Conservation (phyloP, 208 protist genomes). For the Balamuthia mandrillaris region DNA sequence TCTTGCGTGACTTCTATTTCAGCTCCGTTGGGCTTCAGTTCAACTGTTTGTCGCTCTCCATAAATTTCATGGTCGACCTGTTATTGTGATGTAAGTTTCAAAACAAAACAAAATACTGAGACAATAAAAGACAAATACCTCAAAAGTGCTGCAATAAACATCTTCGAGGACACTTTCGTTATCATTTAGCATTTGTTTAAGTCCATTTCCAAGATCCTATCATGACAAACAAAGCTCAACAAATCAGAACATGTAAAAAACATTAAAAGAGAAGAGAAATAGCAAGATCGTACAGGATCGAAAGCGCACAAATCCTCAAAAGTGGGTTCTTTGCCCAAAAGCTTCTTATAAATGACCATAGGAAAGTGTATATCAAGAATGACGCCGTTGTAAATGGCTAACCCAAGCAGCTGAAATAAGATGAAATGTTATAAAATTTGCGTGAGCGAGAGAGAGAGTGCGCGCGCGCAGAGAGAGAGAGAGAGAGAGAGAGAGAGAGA, state of each 20-base stretch:
- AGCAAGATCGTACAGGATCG: constrained; percentile 29
- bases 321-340: constrained; percentile 55
- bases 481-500: constrained; percentile 54
- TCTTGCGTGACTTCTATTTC: constrained; percentile 71
- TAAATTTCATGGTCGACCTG: constrained; percentile 59
- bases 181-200: constrained; percentile 58
- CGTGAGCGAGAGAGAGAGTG: too few species aligned
- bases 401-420: constrained; percentile 68
- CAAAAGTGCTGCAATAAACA: constrained; percentile 63
- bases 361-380: constrained; percentile 90
- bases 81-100: too few species aligned
- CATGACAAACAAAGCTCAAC: not conserved
- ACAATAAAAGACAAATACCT: not conserved
- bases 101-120: too few species aligned
- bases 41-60: constrained; percentile 49
- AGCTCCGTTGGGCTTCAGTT: constrained; percentile 67
- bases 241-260: too few species aligned
- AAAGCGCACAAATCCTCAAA: constrained; percentile 71
- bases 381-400: constrained; percentile 90
- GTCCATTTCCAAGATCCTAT: constrained; percentile 14
- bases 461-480: constrained; percentile 68
- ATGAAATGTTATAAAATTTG: not conserved
- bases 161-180: constrained; percentile 70
- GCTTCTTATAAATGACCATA: constrained; percentile 78
- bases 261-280: not conserved